Conservation (phyloP, 2,329 filamentous ascomycete species). For the Fusarium chlamydosporum region DNA sequence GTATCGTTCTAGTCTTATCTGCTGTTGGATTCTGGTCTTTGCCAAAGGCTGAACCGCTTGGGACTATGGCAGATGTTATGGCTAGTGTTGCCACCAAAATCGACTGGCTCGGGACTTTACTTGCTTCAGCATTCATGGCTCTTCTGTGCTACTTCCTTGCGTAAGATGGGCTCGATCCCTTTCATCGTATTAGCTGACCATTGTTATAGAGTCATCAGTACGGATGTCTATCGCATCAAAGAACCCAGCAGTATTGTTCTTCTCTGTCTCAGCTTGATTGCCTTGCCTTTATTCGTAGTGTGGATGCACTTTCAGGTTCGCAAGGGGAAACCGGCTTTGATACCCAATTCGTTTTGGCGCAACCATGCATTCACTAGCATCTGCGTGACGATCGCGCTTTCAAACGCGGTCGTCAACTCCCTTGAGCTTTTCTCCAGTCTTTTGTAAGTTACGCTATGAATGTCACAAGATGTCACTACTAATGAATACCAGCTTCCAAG, state of each 20-base stretch:
- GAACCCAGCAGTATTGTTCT: slow-evolving; percentile 61
- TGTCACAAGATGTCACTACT: background rate
- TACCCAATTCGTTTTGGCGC: slow-evolving; percentile 74
- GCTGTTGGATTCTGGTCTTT: slow-evolving; percentile 55
- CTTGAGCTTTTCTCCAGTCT: slow-evolving; percentile 64
- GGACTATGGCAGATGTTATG: slow-evolving; percentile 45
- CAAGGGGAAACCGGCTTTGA: slow-evolving; percentile 65
- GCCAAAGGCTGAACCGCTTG: slow-evolving; percentile 50
- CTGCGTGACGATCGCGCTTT: slow-evolving; percentile 65
- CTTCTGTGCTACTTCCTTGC: slow-evolving; percentile 68
- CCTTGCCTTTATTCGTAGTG: slow-evolving; percentile 64
- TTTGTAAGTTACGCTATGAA: slow-evolving; percentile 57
- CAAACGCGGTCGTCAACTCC: slow-evolving; percentile 61
- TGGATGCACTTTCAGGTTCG: slow-evolving; percentile 68
- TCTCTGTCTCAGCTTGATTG: slow-evolving; percentile 59
- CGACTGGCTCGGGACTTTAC: slow-evolving; percentile 67
- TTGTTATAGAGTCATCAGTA: slow-evolving; percentile 54
- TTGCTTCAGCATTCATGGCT: slow-evolving; percentile 63
- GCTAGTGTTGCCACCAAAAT: slow-evolving; percentile 57
- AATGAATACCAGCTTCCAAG: slow-evolving; percentile 60
- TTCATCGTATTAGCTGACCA: slow-evolving; percentile 8
- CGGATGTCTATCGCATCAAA: slow-evolving; percentile 58
- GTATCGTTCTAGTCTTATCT: slow-evolving; percentile 56
- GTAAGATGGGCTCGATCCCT: slow-evolving; percentile 53
- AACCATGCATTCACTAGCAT: slow-evolving; percentile 68